Percentiles rank a stretch among this genome's conserved stretches.
phyloP scores from a whole-genome alignment of 768 basidiomycete genomes.

The Lepiota venenata region DNA sequence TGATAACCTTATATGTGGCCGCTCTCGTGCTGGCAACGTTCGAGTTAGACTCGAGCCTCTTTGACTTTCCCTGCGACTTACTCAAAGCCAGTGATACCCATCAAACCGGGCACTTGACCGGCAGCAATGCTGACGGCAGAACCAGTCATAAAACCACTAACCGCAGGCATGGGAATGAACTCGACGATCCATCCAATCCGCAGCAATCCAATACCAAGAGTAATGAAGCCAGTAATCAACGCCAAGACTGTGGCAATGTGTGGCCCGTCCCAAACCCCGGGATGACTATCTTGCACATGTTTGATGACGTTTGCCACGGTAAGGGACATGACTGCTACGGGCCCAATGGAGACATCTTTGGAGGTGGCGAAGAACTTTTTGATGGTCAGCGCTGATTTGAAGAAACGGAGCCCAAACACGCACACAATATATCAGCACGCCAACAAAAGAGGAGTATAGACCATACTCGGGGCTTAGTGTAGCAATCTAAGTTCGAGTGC shows the following conservation, averaged over 20 bases:
- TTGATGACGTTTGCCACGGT: constrained; percentile 80
- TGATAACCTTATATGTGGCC: constrained; percentile 83
- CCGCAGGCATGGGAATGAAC: constrained; percentile 85
- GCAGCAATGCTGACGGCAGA: constrained; percentile 91
- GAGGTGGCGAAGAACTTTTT: constrained; percentile 89
- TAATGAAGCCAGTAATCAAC: constrained; percentile 88
- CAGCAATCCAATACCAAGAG: constrained; percentile 84
- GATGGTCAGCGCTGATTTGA: background rate
- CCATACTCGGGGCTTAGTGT: constrained; percentile 86
- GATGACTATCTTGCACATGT: constrained; percentile 51
- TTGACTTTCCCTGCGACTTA: constrained; percentile 29
- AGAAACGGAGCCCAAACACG: constrained; percentile 18
- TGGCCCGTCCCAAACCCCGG: constrained; percentile 57
- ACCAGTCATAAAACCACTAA: constrained; percentile 95
- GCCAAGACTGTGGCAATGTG: constrained; percentile 84
- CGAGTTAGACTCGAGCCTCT: constrained; percentile 2
- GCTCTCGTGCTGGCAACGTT: constrained; percentile 65
- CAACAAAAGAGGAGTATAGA: constrained; percentile 91
- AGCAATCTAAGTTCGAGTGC: constrained; percentile 54
- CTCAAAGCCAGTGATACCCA: constrained; percentile 88
- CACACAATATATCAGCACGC: constrained; percentile 81
- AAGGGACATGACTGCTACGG: constrained; percentile 97
- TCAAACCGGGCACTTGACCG: constrained; percentile 84
- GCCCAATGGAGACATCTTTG: constrained; percentile 99
- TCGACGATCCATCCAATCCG: constrained; percentile 94